Conservation (phyloP, 2,329 filamentous ascomycete genomes). For the Arthroderma sp. region DNA sequence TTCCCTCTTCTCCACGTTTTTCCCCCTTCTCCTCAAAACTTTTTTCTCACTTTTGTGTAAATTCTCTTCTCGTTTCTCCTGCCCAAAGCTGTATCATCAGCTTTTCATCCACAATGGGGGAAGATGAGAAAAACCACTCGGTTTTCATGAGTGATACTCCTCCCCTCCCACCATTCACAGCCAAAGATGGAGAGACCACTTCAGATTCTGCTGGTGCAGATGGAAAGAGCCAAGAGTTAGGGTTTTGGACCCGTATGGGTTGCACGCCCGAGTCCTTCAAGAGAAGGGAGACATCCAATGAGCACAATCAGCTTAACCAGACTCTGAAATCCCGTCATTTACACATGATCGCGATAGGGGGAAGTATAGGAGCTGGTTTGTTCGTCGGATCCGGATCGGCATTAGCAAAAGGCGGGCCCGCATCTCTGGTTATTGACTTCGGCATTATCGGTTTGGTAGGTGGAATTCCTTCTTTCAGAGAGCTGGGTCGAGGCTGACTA, state of each 20-base stretch:
- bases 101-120: too few relatives aligned
- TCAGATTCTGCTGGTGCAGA: too few relatives aligned
- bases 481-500: not conserved
- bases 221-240: slow-evolving; percentile 4
- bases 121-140: too few relatives aligned
- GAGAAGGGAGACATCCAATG: slow-evolving; percentile 14
- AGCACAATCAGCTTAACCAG: slow-evolving; percentile 16
- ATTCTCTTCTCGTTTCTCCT: too few relatives aligned
- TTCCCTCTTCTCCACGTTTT: too few relatives aligned
- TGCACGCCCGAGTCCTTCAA: slow-evolving; percentile 28
- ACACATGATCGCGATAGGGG: slow-evolving; percentile 28
- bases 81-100: too few relatives aligned
- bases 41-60: too few relatives aligned
- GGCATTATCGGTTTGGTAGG: slow-evolving; percentile 36
- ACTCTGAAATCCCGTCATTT: slow-evolving; percentile 22
- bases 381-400: slow-evolving; percentile 29
- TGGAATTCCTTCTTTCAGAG: not conserved
- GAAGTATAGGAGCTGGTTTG: slow-evolving; percentile 20
- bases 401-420: slow-evolving; percentile 26
- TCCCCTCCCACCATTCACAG: too few relatives aligned
- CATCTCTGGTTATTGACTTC: slow-evolving; percentile 31
- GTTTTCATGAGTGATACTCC: too few relatives aligned
- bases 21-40: too few relatives aligned
- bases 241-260: slow-evolving; percentile 27
- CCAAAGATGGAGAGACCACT: too few relatives aligned